A percentile compares a stretch with the other conserved stretches of the same genome.
These are phyloP conservation scores for Colletotrichum sp. DNA, from an alignment of 2,329 filamentous ascomycete species.

Conservation along the genomic window DNA sequence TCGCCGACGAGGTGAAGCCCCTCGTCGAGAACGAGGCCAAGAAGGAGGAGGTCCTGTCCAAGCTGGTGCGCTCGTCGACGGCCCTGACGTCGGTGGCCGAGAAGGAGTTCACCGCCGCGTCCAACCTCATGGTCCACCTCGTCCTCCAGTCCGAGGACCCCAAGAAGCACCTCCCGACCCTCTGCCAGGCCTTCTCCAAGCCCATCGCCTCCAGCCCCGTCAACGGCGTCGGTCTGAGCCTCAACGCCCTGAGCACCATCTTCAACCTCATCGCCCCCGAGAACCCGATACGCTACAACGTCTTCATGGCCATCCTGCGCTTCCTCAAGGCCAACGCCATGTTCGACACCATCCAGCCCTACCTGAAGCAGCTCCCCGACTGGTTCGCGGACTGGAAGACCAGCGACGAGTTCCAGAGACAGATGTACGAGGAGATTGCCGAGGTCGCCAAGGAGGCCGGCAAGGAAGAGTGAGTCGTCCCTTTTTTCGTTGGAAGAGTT, in stretches of 20 bases:
- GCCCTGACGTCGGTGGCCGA: constrained; percentile 86
- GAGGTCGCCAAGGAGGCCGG: constrained; percentile 81
- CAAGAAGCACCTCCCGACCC: constrained; percentile 82
- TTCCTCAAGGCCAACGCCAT: constrained; percentile 78
- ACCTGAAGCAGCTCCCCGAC: constrained; percentile 79
- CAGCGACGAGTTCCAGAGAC: constrained; percentile 81
- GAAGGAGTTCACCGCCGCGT: constrained; percentile 95
- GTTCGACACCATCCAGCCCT: constrained; percentile 84
- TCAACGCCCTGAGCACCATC: constrained; percentile 90
- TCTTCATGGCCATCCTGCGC: constrained; percentile 86
- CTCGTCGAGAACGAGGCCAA: constrained; percentile 68
- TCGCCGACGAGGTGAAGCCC: constrained; percentile 77
- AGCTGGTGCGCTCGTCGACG: constrained; percentile 81
- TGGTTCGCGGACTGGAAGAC: constrained; percentile 88
- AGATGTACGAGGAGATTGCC: constrained; percentile 82
- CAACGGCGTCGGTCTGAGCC: constrained; percentile 84
- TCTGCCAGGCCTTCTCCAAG: constrained; percentile 89
- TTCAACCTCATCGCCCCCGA: constrained; percentile 89
- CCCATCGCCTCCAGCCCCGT: constrained; percentile 85
- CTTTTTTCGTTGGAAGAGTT: neutral
- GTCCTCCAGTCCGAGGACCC: constrained; percentile 85
- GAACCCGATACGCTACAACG: constrained; percentile 84
- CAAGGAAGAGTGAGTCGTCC: constrained; percentile 71
- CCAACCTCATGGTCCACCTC: constrained; percentile 96
- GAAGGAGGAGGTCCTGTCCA: constrained; percentile 88